Evolutionary conservation across 1,284 basidiomycete genomes (phyloP), one percentile per base, ranked within the genome.

Genomic region (Melampsora medusae): DNA sequence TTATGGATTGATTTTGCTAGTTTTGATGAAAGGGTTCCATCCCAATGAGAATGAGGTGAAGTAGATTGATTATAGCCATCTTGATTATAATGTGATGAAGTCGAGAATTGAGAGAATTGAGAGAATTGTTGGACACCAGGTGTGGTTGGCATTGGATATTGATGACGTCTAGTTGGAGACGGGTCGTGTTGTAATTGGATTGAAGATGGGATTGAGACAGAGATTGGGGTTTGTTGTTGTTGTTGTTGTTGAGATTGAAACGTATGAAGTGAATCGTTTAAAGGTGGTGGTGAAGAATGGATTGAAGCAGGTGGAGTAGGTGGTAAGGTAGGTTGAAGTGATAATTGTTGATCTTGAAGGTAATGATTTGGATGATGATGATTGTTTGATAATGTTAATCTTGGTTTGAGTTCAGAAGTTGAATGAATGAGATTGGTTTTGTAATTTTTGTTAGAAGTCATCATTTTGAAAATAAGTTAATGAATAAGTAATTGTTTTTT

Each of bases 111-210:
- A 2, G 53, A 56, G 53, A 28, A 56, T n/a, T 5, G n/a, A 9
- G 53, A 28, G 53, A 56, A 56, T n/a, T 5, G 53, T 28, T 56
- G 53, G 14, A 28, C 10, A 56, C 61, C 50, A 77, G 77, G 50
- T 66, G 77, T 75, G 77, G 76, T 19, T 49, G 46, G 38, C 77
- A 78, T 56, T 56, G 53, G 53, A 56, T 56, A 56, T 6, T 56
- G n/a, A 28, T 56, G 53, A 56, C 53, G 53, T 28, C 28, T 56
- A 17, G 1, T n/a, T 5, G 53, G 53, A 56, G 28, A 56, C 1
- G 53, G 28, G 2, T 42, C 38, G 4, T 42, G 38, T 42, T 56
- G 5, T 7, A 17, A 56, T n/a, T 56, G 53, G 2, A 16, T 16
- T 22, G 53, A 56, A 16, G 53, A 56, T 5, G 28, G 28, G 61